These are phyloP conservation scores for Mucor lusitanicus DNA, from an alignment of 371 early-diverging fungal genomes.

Conservation along the genomic window DNA sequence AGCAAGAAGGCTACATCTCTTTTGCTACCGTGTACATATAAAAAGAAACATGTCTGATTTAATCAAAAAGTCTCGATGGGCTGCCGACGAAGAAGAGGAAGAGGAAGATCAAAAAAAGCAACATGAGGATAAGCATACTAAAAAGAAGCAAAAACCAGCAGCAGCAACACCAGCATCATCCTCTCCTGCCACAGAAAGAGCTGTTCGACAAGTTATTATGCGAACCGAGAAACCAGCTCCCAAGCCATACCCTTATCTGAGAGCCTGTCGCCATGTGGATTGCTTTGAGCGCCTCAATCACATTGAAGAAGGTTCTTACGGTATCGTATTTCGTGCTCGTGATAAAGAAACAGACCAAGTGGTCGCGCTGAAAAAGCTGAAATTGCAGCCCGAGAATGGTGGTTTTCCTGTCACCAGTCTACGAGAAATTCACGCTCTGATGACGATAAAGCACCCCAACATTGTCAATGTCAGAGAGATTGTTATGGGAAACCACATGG, in stretches of 20 bases:
- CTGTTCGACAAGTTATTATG: conserved; percentile 9
- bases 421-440: conserved; percentile 90
- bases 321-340: conserved; percentile 96
- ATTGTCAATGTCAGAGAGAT: conserved; percentile 96
- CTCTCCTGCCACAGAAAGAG: background rate
- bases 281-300: conserved; percentile 90
- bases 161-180: background rate
- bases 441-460: conserved; percentile 88
- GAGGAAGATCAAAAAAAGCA: background rate
- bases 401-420: conserved; percentile 96
- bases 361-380: conserved; percentile 98
- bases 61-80: conserved; percentile 42
- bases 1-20: no score
- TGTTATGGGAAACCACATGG: conserved; percentile 77
- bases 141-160: background rate
- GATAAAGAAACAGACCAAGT: conserved; percentile 91
- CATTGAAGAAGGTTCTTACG: conserved; percentile 99
- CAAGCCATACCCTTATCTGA: conserved; percentile 19
- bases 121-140: background rate
- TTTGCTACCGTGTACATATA: background rate
- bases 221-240: conserved; percentile 12
- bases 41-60: conserved; percentile 8
- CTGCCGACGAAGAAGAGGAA: conserved; percentile 31
- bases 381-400: conserved; percentile 91
- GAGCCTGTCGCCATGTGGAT: conserved; percentile 78